Evolutionary conservation across 345 rosid species (phyloP).

Genomic region (Toxicodendron radicans): DNA sequence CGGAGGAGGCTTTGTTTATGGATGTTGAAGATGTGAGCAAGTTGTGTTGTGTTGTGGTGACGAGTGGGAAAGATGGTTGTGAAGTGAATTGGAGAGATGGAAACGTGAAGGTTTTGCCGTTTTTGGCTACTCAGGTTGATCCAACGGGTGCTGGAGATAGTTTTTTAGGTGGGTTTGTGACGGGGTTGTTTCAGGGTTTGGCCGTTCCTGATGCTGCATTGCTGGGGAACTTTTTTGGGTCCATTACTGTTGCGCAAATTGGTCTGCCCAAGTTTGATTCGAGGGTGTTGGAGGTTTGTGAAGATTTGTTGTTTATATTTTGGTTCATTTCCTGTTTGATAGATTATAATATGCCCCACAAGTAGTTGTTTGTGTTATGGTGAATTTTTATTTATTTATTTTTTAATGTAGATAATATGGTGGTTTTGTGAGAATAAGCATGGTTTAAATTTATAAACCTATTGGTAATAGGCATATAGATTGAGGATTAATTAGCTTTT

Average conservation of each 20-base stretch:
- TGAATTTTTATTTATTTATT: neutral
- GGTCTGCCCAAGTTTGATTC: conserved; percentile 77
- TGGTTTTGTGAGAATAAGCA: neutral
- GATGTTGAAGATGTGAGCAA: conserved; percentile 75
- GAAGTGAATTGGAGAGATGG: conserved; percentile 56
- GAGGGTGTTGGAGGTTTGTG: conserved; percentile 66
- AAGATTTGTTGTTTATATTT: neutral
- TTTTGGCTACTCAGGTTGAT: conserved; percentile 72
- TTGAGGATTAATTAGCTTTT: neutral
- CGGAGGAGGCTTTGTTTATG: conserved; percentile 82
- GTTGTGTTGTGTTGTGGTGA: conserved; percentile 84
- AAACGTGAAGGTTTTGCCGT: conserved; percentile 54
- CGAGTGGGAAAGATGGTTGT: conserved; percentile 85
- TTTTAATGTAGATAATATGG: neutral
- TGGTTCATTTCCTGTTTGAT: neutral
- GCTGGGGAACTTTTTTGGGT: conserved; percentile 86
- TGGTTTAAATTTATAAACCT: neutral
- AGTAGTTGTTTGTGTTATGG: neutral
- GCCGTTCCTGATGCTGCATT: conserved; percentile 88
- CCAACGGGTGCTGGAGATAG: conserved; percentile 99
- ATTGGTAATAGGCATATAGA: conserved; percentile 1
- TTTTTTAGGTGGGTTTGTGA: conserved; percentile 78
- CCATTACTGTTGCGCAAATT: conserved; percentile 83
- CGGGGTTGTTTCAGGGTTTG: conserved; percentile 77
- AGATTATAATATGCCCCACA: neutral